Conservation (phyloP, 2,329 filamentous ascomycete genomes). For the Colletotrichum musicola region DNA sequence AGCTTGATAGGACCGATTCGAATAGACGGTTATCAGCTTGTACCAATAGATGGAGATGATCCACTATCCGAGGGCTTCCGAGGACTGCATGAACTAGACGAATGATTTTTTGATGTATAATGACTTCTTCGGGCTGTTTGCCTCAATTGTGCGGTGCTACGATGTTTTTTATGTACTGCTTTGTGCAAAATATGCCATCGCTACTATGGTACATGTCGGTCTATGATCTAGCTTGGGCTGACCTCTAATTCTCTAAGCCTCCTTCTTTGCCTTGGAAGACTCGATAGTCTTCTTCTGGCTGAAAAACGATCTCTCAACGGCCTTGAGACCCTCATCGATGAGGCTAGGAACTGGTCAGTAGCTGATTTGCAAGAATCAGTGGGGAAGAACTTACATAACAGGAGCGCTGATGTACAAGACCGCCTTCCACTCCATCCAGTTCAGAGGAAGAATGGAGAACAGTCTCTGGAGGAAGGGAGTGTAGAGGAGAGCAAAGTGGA, state of each 20-base stretch:
- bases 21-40: constrained; percentile 45
- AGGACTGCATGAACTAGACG: constrained; percentile 37
- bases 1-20: constrained; percentile 33
- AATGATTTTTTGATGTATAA: constrained; percentile 31
- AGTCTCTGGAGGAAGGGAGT: constrained; percentile 87
- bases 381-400: constrained; percentile 79
- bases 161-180: constrained; percentile 30
- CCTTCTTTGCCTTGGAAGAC: constrained; percentile 64
- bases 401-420: constrained; percentile 90
- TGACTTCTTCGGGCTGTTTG: constrained; percentile 1
- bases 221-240: constrained; percentile 46
- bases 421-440: constrained; percentile 91
- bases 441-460: constrained; percentile 91
- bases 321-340: constrained; percentile 88
- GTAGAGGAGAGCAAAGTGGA: constrained; percentile 96
- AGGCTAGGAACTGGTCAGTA: constrained; percentile 61
- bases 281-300: constrained; percentile 61
- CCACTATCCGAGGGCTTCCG: constrained; percentile 34
- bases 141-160: constrained; percentile 24
- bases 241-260: constrained; percentile 55
- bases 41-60: constrained; percentile 50
- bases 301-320: constrained; percentile 77
- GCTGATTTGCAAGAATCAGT: neutral
- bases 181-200: constrained; percentile 36
- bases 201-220: constrained; percentile 44